Base-by-base conservation (phyloP, 805 yeast genomes). In the Lipomyces chichibuensis region DNA sequence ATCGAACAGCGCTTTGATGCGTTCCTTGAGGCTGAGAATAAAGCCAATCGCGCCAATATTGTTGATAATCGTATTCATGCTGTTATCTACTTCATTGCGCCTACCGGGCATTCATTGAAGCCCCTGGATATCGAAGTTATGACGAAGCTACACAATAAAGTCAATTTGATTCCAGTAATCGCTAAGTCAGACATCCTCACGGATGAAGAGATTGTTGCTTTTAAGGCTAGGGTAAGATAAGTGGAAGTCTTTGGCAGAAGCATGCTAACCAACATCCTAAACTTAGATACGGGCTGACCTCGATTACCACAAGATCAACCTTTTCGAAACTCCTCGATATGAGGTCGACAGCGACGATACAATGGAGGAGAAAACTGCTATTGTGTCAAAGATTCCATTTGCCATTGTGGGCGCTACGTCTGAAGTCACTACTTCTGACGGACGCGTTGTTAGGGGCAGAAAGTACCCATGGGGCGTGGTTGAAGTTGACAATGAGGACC, bases 401-500 rank as follows among this genome's bases (percentile, higher is more conserved):
- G 98, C 99, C 20, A 88, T 95, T 71, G 90, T 95, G 63, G 99
- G 98, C 27, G 91, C 98, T 27, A 90, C 95, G 27, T 87, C 86
- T 70, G 88, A 90, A 46, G 87, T 87, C 73, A 80, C 83, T 54
- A 83, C 85, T 57, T 77, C 84, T 55, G 95, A 90, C 75, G 97
- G 97, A 54, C 85, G 91, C 77, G 72, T 77, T 56, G 96, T 93
- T 57, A 87, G 98, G 79, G 98, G 97, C 73, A 90, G 99, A 80
- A 82, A 85, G 69, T 94, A 94, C 78, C 98, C 98, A 69, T 95
- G 99, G 99, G 98, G 98, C 72, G 84, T 90, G 27, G 90, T 95
- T 74, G 98, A 95, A 80, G 93, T 95, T 73, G 98, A 92, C 78
- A 94, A 95, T 78, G 95, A 91, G 80, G 87, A 87, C 65, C 98